Evolutionary conservation across 2,329 filamentous ascomycete genomes (phyloP).

Genomic region (Xylaria sp.): DNA sequence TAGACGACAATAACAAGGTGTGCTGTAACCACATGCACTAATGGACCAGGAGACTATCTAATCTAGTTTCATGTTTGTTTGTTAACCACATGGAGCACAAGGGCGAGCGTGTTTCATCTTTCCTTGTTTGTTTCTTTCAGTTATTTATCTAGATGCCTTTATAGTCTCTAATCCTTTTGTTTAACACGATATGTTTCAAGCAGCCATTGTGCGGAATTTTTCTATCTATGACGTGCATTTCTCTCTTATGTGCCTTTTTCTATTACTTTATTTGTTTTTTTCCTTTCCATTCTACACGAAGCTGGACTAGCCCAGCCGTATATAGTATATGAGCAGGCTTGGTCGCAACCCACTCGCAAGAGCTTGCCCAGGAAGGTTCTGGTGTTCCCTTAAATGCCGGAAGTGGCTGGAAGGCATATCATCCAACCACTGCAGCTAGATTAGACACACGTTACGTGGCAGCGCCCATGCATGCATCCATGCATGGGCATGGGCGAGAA

Average conservation of each 20-base stretch:
- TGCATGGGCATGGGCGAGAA: conserved; percentile 22
- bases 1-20: not conserved
- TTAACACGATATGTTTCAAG: too few relatives aligned
- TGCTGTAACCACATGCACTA: not conserved
- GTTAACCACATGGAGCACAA: conserved; percentile 1
- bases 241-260: not conserved
- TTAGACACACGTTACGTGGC: conserved; percentile 36
- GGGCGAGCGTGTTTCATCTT: not conserved
- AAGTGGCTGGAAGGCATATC: conserved; percentile 17
- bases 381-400: conserved; percentile 27
- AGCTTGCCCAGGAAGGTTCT: conserved; percentile 6
- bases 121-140: too few relatives aligned
- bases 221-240: not conserved
- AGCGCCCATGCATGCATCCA: conserved; percentile 29
- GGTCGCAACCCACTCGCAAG: conserved; percentile 15
- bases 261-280: not conserved
- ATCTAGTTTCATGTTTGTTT: not conserved
- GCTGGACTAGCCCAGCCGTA: not conserved
- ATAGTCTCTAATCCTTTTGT: too few relatives aligned
- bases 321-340: conserved; percentile 1
- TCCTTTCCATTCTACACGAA: not conserved
- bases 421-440: conserved; percentile 19
- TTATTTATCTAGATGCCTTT: too few relatives aligned
- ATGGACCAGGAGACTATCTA: not conserved
- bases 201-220: not conserved